Evolutionary conservation across 768 basidiomycete genomes (phyloP), one percentile per base, ranked within the genome.

Genomic region (Psilocybe cyanescens): DNA sequence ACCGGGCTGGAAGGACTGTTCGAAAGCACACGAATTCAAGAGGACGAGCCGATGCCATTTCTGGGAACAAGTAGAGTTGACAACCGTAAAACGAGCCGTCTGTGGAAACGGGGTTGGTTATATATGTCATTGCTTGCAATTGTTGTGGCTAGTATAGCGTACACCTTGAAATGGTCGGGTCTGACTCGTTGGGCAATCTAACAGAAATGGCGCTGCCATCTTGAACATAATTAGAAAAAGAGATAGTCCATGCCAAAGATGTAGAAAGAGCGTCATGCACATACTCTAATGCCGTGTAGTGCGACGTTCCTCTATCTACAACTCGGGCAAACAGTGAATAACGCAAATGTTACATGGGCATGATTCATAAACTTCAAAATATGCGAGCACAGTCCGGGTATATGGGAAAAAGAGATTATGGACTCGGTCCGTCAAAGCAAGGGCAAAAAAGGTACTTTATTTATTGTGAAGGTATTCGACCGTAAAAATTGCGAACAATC

Each of bases 1-100:
- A 93, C 91, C 0, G 91, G 91, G 12, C 79, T 93, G 7, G 91
- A 93, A 72, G 78, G 80, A 39, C 74, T 93, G 14, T 88, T 92
- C 62, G 86, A 86, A 59, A 79, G 77, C 62, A 86, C 89, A 9
- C 81, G 79, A 53, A 74, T 89, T 7, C 76, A 75, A 24, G 86
- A 89, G 19, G 86, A 89, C 55, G 86, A 86, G 30, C 65, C 62
- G 11, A 69, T 67, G 65, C 62, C 63, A 28, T 58, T 60, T 24
- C 54, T 59, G n/a, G 57, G 51, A 46, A 37, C 58, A 48, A 55
- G 30, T 29, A n/a, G 52, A 53, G 46, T 29, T 29, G 51, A 49
- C 47, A 6, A 31, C 35, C 47, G 8, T 33, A 51, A 28, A 29
- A 66, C 52, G 8, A 55, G 61, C 16, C 72, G 71, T 58, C 30